Evolutionary conservation across 208 protist genomes (phyloP).

Genomic region (Novymonas esmeraldas): DNA sequence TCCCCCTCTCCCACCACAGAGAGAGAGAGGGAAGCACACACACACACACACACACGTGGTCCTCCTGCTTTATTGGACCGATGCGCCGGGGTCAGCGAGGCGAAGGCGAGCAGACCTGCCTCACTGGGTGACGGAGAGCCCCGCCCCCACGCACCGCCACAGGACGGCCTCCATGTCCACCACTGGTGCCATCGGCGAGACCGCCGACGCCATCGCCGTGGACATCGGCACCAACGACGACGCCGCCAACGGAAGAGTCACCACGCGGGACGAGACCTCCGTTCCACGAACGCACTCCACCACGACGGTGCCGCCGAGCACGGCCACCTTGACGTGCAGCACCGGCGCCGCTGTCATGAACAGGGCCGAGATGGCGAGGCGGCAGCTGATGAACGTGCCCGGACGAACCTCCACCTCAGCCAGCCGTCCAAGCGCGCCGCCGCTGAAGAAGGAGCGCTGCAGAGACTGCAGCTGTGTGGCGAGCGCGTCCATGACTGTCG

Average conservation of each 20-base stretch:
- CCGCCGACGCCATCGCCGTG: background rate
- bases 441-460: constrained; percentile 48
- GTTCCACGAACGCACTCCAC: constrained; percentile 50
- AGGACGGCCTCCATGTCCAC: constrained; percentile 55
- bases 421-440: constrained; percentile 34
- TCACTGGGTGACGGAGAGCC: background rate
- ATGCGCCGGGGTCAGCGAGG: too few species aligned
- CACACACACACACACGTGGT: too few species aligned
- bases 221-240: constrained; percentile 1
- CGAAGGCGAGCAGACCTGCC: too few species aligned
- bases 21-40: too few species aligned
- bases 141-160: constrained; percentile 26
- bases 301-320: constrained; percentile 46
- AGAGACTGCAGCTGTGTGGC: constrained; percentile 47
- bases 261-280: constrained; percentile 16
- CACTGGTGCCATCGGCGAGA: constrained; percentile 13
- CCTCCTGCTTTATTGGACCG: too few species aligned
- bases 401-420: constrained; percentile 59
- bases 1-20: too few species aligned
- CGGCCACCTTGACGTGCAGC: constrained; percentile 38
- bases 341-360: constrained; percentile 1
- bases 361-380: constrained; percentile 29
- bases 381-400: constrained; percentile 59
- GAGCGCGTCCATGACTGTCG: constrained; percentile 67
- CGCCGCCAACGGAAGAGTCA: constrained; percentile 21